Evolutionary conservation across 2,329 filamentous ascomycete genomes (phyloP).

Genomic region (Aspergillus awamori): DNA sequence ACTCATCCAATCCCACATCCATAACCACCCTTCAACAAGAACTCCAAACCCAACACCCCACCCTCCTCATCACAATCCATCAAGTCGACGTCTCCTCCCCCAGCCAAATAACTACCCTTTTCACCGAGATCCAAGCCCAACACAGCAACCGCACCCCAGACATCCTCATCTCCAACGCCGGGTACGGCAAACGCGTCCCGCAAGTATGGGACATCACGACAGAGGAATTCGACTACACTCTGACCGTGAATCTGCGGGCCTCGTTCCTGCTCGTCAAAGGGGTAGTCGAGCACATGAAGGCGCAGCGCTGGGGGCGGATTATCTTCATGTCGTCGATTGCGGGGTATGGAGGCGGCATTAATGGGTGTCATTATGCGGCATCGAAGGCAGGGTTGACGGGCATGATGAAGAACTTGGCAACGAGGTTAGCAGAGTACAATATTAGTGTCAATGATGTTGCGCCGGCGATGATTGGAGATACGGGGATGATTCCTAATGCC

Average conservation of each 20-base stretch:
- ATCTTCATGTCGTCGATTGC: constrained; percentile 67
- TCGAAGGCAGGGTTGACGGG: constrained; percentile 65
- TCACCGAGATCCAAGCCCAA: constrained; percentile 53
- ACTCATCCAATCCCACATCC: constrained; percentile 54
- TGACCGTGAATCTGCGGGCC: constrained; percentile 64
- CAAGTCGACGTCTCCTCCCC: constrained; percentile 61
- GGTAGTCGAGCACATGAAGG: constrained; percentile 63
- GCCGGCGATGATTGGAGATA: constrained; percentile 68
- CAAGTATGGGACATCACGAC: constrained; percentile 62
- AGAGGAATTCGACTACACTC: constrained; percentile 66
- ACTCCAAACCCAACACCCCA: constrained; percentile 39
- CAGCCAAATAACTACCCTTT: constrained; percentile 58
- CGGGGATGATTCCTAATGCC: constrained; percentile 64
- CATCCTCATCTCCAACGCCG: constrained; percentile 69
- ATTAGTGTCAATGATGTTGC: constrained; percentile 71
- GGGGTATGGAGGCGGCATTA: constrained; percentile 64
- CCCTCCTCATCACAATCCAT: constrained; percentile 56
- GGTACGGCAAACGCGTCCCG: constrained; percentile 64
- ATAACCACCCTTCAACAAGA: constrained; percentile 51
- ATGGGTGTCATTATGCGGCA: constrained; percentile 62
- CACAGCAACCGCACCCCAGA: constrained; percentile 61
- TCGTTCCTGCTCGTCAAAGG: constrained; percentile 65
- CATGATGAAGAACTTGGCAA: constrained; percentile 67
- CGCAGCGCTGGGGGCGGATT: constrained; percentile 64
- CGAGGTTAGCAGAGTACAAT: constrained; percentile 60